Base-by-base conservation (phyloP, 2,329 filamentous ascomycete genomes). In the Claviceps africana region DNA sequence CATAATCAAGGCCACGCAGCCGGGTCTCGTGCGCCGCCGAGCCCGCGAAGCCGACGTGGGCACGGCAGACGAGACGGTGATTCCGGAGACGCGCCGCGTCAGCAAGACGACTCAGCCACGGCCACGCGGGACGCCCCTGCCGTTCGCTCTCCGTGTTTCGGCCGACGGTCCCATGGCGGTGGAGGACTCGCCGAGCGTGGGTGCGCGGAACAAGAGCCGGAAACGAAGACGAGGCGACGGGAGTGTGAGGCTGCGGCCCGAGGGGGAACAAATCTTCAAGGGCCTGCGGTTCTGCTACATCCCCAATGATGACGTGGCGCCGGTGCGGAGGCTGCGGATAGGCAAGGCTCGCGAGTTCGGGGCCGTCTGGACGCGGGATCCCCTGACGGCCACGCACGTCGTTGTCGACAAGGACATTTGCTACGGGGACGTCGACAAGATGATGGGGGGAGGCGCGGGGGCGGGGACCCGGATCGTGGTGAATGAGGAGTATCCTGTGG, bases 261-360 rank as follows among this genome's bases (percentile, higher is more conserved):
- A 79, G 55, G 62, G 65, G 1, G 66, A 77, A 52, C 74, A 77
- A 57, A 73, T 86, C 5, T 83, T 89, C 62, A 74, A 70, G 45
- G 75, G 69, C 0, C 65, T 86, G n/a, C 64, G 69, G 0, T 84
- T 88, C 57, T 86, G 81, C 67, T 95, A 93, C 64, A 79, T 95
- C 6, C 91, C 89, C 0, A 86, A 93, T 57, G 80, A 88, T 56
- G 84, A 91, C 56, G 76, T 85, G 47, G 79, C 83, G 33, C 76
- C 78, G 11, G 72, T 78, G 8, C 78, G 90, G 40, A 79, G 78
- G 51, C 67, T 82, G 53, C 82, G 86, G 4, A 95, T 96, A 50
- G 76, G 76, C 31, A 89, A 84, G 64, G 83, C 86, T 0, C 76
- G 80, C 50, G 82, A 88, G 60, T 82, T 82, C 63, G 91, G 91